Evolutionary conservation across 139 green algal species (phyloP).

Genomic region (Chlorella sp.): DNA sequence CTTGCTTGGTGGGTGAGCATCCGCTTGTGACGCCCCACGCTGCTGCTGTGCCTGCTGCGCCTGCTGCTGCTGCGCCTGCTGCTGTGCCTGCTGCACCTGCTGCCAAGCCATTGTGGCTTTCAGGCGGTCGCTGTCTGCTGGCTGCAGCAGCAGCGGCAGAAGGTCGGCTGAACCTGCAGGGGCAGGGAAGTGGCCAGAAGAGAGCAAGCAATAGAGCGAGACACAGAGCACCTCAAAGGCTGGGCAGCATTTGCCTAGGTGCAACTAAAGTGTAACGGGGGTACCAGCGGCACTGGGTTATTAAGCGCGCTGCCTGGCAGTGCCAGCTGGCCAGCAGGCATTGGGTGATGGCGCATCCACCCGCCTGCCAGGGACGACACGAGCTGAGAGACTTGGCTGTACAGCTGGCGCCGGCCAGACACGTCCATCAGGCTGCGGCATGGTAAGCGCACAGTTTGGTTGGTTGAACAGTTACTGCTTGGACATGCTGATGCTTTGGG

Average conservation of each 20-base stretch:
- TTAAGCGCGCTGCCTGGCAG: too few species aligned
- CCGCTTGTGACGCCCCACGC: background rate
- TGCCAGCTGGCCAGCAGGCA: background rate
- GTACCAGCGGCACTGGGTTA: too few species aligned
- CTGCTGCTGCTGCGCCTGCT: slow-evolving; percentile 8
- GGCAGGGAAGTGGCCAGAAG: too few species aligned
- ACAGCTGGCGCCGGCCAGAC: slow-evolving; percentile 15
- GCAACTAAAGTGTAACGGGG: too few species aligned
- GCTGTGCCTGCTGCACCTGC: slow-evolving; percentile 5
- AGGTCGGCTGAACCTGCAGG: slow-evolving; percentile 17
- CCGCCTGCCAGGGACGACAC: slow-evolving; percentile 6
- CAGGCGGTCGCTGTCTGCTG: slow-evolving; percentile 32
- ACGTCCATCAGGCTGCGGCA: slow-evolving; percentile 32
- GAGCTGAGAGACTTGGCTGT: background rate
- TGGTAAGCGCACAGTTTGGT: too few species aligned
- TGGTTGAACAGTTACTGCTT: too few species aligned
- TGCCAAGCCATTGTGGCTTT: background rate
- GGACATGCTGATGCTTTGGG: too few species aligned
- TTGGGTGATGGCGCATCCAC: too few species aligned
- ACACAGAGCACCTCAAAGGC: too few species aligned
- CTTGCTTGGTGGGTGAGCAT: background rate
- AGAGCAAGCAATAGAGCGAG: background rate
- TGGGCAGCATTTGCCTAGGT: background rate
- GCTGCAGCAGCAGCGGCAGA: slow-evolving; percentile 38
- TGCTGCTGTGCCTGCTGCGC: slow-evolving; percentile 1